Evolutionary conservation across 208 protist species (phyloP).

Genomic region (Acanthamoeba lenticulata): DNA sequence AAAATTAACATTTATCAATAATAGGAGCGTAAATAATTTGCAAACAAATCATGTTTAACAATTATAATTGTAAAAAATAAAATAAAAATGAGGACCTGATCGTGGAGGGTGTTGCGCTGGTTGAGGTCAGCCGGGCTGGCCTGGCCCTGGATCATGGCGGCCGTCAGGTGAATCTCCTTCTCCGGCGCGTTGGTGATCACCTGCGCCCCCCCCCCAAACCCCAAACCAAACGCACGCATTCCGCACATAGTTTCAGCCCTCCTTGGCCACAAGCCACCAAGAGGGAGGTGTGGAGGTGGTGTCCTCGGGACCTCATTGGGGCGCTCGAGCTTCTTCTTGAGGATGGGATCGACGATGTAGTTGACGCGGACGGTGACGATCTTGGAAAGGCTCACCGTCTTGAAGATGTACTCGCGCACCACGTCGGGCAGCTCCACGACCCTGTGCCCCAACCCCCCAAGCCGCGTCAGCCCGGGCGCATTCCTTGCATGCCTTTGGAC

Average conservation of each 20-base stretch:
- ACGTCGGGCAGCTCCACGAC: neutral
- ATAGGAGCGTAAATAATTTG: too few relatives aligned
- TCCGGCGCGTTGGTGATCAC: neutral
- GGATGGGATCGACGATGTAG: conserved; percentile 52
- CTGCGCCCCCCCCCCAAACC: neutral
- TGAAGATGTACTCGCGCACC: conserved; percentile 21
- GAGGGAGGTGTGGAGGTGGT: too few relatives aligned
- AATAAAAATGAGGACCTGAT: neutral
- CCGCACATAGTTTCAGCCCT: too few relatives aligned
- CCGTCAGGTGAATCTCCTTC: neutral
- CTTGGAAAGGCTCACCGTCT: neutral
- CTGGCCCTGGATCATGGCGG: neutral
- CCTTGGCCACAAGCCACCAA: too few relatives aligned
- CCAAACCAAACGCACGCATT: neutral
- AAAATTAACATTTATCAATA: too few relatives aligned
- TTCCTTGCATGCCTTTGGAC: too few relatives aligned
- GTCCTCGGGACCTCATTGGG: neutral
- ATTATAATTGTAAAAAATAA: too few relatives aligned
- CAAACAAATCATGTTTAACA: too few relatives aligned
- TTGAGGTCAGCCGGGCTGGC: neutral
- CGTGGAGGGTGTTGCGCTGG: neutral
- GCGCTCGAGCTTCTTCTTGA: conserved; percentile 21
- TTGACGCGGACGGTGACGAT: neutral
- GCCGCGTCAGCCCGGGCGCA: too few relatives aligned
- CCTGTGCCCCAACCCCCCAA: too few relatives aligned